A percentile compares a stretch with the other conserved stretches of the same genome.
Conservation (phyloP, 2,329 filamentous ascomycete species). For the Epichloe amarillans region DNA sequence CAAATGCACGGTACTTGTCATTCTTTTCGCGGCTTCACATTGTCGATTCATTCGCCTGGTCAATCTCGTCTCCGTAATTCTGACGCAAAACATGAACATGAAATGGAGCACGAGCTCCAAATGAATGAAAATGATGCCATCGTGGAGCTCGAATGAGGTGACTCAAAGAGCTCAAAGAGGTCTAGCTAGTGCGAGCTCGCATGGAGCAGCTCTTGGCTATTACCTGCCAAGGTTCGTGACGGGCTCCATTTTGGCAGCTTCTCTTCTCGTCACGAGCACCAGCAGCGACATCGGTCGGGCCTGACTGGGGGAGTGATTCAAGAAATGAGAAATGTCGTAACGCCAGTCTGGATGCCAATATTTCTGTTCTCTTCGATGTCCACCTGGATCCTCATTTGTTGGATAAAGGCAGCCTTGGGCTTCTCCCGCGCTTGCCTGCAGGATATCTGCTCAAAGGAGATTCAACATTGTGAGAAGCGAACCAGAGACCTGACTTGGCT, state of each 20-base stretch:
- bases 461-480: no score
- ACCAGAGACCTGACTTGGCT: no score
- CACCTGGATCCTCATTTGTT: not conserved
- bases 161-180: constrained; percentile 3
- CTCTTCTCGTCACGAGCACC: not conserved
- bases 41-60: not conserved
- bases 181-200: not conserved
- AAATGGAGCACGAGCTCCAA: constrained; percentile 3
- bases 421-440: not conserved
- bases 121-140: constrained; percentile 6
- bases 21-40: not conserved
- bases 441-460: not conserved
- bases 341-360: no score
- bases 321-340: not conserved
- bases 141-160: constrained; percentile 2
- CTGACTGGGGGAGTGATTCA: not conserved
- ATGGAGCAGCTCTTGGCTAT: not conserved
- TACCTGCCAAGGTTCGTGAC: not conserved
- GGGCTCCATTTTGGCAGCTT: not conserved
- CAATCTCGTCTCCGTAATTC: not conserved
- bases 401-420: not conserved
- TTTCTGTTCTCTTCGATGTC: no score
- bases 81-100: not conserved
- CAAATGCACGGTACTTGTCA: not conserved
- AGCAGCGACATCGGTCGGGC: not conserved